A percentile compares a stretch with the other conserved stretches of the same genome.
These are phyloP conservation scores for Talaromyces rugulosus DNA, from an alignment of 2,329 filamentous ascomycete species.

Conservation along the genomic window DNA sequence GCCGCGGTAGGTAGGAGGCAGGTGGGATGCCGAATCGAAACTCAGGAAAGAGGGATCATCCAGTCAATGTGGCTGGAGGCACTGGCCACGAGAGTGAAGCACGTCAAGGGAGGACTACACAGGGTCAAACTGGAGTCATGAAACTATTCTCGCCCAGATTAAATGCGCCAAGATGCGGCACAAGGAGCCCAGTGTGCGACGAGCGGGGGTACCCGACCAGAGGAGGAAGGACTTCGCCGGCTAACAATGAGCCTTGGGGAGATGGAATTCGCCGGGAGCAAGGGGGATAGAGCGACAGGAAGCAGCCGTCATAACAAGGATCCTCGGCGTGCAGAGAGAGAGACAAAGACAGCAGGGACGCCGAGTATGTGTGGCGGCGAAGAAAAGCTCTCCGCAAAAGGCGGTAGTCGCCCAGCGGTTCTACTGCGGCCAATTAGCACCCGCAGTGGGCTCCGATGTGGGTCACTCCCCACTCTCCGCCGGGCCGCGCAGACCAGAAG, in stretches of 20 bases:
- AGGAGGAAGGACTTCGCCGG: neutral
- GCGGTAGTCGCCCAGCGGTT: constrained; percentile 10
- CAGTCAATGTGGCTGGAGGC: neutral
- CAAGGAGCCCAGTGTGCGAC: neutral
- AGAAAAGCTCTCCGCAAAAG: constrained; percentile 13
- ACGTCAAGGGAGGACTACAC: neutral
- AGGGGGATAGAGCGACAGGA: neutral
- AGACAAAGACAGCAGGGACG: constrained; percentile 1
- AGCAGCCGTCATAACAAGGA: neutral
- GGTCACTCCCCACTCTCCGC: constrained; percentile 22
- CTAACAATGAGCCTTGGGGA: neutral
- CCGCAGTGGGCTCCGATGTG: constrained; percentile 23
- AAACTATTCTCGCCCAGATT: neutral
- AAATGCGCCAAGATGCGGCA: neutral
- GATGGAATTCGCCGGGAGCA: neutral
- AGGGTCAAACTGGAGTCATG: neutral
- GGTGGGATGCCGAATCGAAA: neutral
- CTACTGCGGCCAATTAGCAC: constrained; percentile 22
- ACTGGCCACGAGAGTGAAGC: neutral
- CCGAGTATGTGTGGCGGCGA: constrained; percentile 10
- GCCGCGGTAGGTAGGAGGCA: neutral
- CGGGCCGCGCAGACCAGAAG: neutral
- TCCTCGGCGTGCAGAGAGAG: neutral
- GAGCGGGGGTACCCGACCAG: neutral
- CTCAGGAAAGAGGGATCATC: constrained; percentile 1